Evolutionary conservation across 768 basidiomycete genomes (phyloP), one percentile per base, ranked within the genome.

Genomic region (Suillus bovinus): DNA sequence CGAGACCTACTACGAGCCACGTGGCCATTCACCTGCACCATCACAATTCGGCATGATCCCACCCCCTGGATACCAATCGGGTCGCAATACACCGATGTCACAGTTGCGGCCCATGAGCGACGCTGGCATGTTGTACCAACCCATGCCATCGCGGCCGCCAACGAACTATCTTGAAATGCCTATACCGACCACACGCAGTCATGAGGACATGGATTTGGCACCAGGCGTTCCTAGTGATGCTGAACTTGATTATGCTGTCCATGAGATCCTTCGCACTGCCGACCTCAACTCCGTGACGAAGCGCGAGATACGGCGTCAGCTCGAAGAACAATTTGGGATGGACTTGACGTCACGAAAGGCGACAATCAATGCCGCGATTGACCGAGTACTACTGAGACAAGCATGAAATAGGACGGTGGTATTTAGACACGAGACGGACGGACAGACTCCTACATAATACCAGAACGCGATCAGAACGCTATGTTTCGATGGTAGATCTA

Each of bases 271-370:
- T 59, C 83, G 82, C 20, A 76, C 80, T 16, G 93, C 94, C 1
- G 94, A 99, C 76, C 80, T 99, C 57, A 93, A 94, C 71, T 86
- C 86, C 13, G 82, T 97, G 62, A 98, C 96, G 58, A 99, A 99
- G 80, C 87, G 96, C 67, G 91, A 89, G 67, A 89, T 99, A 57
- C 84, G 96, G 42, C 81, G 87, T 61, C 85, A 87, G 70, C 79
- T 99, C 39, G 96, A 98, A 76, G 86, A 86, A 63, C 83, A 82
- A 63, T 97, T 90, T 71, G 89, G 89, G 38, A 85, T 88, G 78
- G 91, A 91, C 72, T 76, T 98, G 62, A 84, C 85, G 14, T 66
- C 85, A 27, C 84, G 88, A 61, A 93, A 94, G 75, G 78, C 79
- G 31, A 80, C 81, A 31, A 92, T 95, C 74, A 95, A 94, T 66